These are phyloP conservation scores for Lavandula angustifolia DNA, from an alignment of 257 asterid species.

Conservation along the genomic window DNA sequence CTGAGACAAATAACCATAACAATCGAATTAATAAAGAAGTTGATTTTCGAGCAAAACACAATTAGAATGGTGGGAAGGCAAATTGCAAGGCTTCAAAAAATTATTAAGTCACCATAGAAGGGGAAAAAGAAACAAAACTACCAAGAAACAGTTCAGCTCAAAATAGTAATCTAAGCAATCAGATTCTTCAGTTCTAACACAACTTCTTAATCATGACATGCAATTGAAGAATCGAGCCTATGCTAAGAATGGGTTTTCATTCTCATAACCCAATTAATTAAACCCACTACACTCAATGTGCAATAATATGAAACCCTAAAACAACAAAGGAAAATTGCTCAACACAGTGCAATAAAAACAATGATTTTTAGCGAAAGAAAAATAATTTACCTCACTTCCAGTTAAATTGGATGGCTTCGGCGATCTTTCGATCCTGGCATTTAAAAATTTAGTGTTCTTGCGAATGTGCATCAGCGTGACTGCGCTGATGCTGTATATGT, in stretches of 20 bases:
- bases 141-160: not conserved
- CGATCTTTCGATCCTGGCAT: too few relatives aligned
- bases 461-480: too few relatives aligned
- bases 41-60: not conserved
- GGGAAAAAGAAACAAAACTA: not conserved
- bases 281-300: not conserved
- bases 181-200: not conserved
- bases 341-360: not conserved
- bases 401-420: too few relatives aligned
- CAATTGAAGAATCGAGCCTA: not conserved
- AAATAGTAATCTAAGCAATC: not conserved
- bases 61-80: not conserved
- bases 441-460: too few relatives aligned
- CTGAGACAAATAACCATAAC: slow-evolving; percentile 21
- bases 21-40: not conserved
- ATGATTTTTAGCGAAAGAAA: not conserved
- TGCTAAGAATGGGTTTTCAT: not conserved
- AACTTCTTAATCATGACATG: not conserved
- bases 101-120: not conserved
- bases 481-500: too few relatives aligned
- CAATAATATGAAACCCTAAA: not conserved
- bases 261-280: not conserved
- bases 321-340: not conserved
- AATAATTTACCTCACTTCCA: not conserved
- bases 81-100: not conserved